A percentile compares a stretch with the other conserved stretches of the same genome.
phyloP scores from a whole-genome alignment of 1,139 yeast species.

The Suhomyces choctaworum region DNA sequence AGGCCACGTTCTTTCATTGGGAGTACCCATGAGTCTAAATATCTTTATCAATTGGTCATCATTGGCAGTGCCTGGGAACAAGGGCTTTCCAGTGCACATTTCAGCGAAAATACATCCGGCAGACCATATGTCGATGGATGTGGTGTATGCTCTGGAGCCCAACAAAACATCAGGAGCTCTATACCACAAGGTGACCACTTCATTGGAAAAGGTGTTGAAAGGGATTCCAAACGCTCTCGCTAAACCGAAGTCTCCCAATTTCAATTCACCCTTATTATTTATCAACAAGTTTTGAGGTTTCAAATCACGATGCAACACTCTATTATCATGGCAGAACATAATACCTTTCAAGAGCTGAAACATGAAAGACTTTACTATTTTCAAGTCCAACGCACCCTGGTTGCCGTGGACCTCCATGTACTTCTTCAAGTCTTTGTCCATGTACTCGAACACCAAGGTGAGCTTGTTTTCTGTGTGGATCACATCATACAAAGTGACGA shows the following conservation, averaged over 20 bases:
- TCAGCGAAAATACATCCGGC: slow-evolving; percentile 98
- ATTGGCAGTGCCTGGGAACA: slow-evolving; percentile 94
- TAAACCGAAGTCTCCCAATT: slow-evolving; percentile 95
- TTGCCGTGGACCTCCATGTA: slow-evolving; percentile 91
- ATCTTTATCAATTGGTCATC: slow-evolving; percentile 91
- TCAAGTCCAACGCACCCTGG: slow-evolving; percentile 77
- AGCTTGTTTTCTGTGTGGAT: slow-evolving; percentile 95
- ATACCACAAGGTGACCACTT: slow-evolving; percentile 97
- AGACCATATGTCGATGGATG: slow-evolving; percentile 98
- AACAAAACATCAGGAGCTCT: slow-evolving; percentile 96
- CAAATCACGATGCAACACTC: slow-evolving; percentile 91
- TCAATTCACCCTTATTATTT: slow-evolving; percentile 83
- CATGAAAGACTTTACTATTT: slow-evolving; percentile 85
- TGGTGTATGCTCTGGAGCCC: slow-evolving; percentile 93
- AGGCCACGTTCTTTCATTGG: slow-evolving; percentile 95
- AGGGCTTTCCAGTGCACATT: slow-evolving; percentile 97
- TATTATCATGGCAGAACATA: slow-evolving; percentile 91
- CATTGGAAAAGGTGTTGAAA: slow-evolving; percentile 94
- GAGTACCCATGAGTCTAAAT: slow-evolving; percentile 94
- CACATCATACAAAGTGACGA: slow-evolving; percentile 90
- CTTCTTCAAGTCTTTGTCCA: slow-evolving; percentile 92
- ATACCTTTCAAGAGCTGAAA: slow-evolving; percentile 89
- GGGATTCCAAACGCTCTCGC: slow-evolving; percentile 99
- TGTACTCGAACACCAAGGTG: slow-evolving; percentile 87
- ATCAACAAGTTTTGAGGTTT: slow-evolving; percentile 94